Conservation (phyloP, 1,284 basidiomycete species). For the Sutorius eximius region DNA sequence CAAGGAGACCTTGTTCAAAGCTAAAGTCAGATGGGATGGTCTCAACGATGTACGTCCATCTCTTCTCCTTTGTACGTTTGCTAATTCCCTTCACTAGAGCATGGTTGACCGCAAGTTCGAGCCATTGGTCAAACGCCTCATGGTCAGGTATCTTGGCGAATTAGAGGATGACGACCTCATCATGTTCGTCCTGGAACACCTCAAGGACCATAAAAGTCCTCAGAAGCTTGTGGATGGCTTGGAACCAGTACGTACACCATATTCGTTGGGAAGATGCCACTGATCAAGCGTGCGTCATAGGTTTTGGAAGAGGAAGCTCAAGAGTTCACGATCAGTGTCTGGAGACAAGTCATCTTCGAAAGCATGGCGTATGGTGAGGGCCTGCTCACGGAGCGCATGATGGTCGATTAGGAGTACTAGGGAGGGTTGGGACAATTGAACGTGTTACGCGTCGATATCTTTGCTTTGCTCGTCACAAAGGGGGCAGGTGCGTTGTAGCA, state of each 20-base stretch:
- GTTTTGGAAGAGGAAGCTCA: constrained; percentile 86
- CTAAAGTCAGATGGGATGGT: constrained; percentile 84
- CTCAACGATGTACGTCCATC: constrained; percentile 72
- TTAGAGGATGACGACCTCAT: constrained; percentile 86
- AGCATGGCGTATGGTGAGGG: constrained; percentile 86
- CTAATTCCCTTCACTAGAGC: constrained; percentile 41
- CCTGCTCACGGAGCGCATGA: constrained; percentile 73
- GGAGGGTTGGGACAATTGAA: constrained; percentile 12
- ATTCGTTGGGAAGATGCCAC: constrained; percentile 1
- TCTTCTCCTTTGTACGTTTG: constrained; percentile 3
- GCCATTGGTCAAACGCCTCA: constrained; percentile 73
- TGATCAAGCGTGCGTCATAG: constrained; percentile 40
- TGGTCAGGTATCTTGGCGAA: constrained; percentile 84
- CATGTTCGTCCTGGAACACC: constrained; percentile 86
- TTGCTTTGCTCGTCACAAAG: constrained; percentile 27
- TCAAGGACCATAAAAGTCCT: constrained; percentile 82
- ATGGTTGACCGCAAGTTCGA: constrained; percentile 81
- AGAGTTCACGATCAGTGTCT: constrained; percentile 72
- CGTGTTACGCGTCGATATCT: constrained; percentile 27
- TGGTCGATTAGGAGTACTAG: constrained; percentile 55
- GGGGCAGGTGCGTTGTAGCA: constrained; percentile 45
- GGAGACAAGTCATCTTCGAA: constrained; percentile 90
- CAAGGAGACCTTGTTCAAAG: constrained; percentile 73
- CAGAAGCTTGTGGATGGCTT: constrained; percentile 82
- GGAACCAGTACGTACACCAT: constrained; percentile 69